Base-by-base conservation (phyloP, 345 rosid genomes). In the Lepidium aucheri region DNA sequence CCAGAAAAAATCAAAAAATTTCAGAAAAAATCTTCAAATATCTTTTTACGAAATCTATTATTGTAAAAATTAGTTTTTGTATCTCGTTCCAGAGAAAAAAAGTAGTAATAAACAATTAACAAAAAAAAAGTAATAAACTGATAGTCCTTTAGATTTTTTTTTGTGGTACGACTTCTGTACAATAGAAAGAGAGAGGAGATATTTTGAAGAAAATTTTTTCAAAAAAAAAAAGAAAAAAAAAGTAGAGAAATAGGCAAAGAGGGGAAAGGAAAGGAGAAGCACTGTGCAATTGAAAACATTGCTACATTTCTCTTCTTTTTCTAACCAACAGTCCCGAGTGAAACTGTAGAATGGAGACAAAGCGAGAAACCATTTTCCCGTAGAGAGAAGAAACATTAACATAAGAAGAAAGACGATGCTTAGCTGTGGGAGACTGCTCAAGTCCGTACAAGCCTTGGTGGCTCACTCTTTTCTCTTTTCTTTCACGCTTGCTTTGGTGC, bases 391-490 rank as follows among this genome's bases (percentile, higher is more conserved):
- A 36, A 8, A 55, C 10, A 11, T 20, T 11, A 1, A 26, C 30
- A 26, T 26, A 13, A 0, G n/a, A 46, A 20, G 9, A 9, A 56
- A 64, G 67, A 83, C 22, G 79, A 87, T 87, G 95, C 82, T 6
- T 28, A 28, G 80, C 78, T 82, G 96, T 90, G 72, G 90, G 61
- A 86, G 98, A 81, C 88, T 86, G 63, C 81, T 90, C 75, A 87
- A 86, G 86, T 90, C 97, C 40, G 81, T 73, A 20, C 98, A 86
- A 89, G 86, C 97, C 46, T 75, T 88, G 76, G 84, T 78, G 5
- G 95, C 98, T 52, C 94, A 93, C 53, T 24, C 54, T 81, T 88
- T 86, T 14, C 92, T 93, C 61, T 79, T 86, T 52, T 59, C 56
- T 61, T 87, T 90, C 83, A 86, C 97, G 47, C 77, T 90, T 9